Evolutionary conservation across 441 rosid species (phyloP).

Genomic region (Brassica hybrid): DNA sequence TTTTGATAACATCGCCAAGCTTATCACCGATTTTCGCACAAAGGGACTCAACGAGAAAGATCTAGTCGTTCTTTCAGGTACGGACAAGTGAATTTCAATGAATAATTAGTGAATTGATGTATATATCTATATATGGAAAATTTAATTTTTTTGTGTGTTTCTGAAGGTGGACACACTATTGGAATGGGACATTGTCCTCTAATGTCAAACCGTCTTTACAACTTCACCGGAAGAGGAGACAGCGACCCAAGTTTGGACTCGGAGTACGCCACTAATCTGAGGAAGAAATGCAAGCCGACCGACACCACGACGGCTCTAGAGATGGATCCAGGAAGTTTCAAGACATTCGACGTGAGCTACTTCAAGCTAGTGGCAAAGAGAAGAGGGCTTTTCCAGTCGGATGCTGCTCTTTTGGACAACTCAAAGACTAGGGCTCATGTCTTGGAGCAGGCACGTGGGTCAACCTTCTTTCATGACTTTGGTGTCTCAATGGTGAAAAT

Average conservation of each 20-base stretch:
- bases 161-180: constrained; percentile 75
- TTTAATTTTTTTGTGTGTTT: too few relatives aligned
- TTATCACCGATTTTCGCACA: constrained; percentile 37
- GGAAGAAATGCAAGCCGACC: constrained; percentile 52
- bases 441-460: constrained; percentile 18
- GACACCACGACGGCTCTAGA: constrained; percentile 45
- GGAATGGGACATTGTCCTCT: constrained; percentile 56
- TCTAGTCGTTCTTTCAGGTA: constrained; percentile 70
- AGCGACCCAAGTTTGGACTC: constrained; percentile 58
- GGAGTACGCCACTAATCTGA: constrained; percentile 47
- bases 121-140: too few relatives aligned
- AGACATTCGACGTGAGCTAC: constrained; percentile 53
- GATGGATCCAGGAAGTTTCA: constrained; percentile 60
- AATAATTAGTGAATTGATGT: too few relatives aligned
- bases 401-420: constrained; percentile 59
- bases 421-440: constrained; percentile 36
- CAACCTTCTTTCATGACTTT: constrained; percentile 56
- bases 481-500: constrained; percentile 57
- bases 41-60: constrained; percentile 58
- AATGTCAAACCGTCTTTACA: constrained; percentile 60
- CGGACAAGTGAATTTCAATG: too few relatives aligned
- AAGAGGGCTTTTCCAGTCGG: constrained; percentile 66
- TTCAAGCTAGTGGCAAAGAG: constrained; percentile 43
- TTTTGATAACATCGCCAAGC: constrained; percentile 47
- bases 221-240: constrained; percentile 65